Conservation (phyloP, 164 flowering plant genomes). For the Aristolochia californica region DNA sequence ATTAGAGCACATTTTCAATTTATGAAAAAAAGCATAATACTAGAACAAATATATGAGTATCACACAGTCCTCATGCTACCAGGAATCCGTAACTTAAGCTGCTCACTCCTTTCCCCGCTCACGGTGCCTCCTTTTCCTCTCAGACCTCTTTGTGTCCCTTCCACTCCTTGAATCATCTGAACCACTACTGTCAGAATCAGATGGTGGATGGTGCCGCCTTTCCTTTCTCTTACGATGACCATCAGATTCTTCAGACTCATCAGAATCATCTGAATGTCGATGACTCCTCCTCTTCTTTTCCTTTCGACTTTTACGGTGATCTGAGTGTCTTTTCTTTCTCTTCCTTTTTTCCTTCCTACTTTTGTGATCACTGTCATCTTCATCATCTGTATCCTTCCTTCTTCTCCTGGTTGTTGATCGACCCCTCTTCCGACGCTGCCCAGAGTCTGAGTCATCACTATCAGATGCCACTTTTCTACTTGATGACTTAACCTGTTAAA, state of each 20-base stretch:
- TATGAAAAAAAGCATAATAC: not conserved
- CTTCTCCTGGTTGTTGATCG: conserved; percentile 9
- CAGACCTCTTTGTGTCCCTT: conserved; percentile 34
- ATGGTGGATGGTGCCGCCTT: conserved; percentile 28
- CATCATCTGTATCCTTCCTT: conserved; percentile 27
- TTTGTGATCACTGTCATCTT: not conserved
- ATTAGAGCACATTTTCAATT: not conserved
- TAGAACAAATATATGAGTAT: not conserved
- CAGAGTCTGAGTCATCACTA: conserved; percentile 20
- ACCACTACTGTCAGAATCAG: conserved; percentile 44
- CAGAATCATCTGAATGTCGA: conserved; percentile 43
- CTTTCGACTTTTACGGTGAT: conserved; percentile 4
- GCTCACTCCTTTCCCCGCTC: not conserved
- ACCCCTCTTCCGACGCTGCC: conserved; percentile 8
- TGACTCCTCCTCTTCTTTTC: conserved; percentile 45
- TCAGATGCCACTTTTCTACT: conserved; percentile 18
- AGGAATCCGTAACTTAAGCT: not conserved
- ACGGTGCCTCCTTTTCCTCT: too few species aligned
- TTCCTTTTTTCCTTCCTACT: not conserved
- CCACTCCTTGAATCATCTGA: conserved; percentile 61
- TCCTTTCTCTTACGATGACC: conserved; percentile 39
- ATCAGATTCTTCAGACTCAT: conserved; percentile 34
- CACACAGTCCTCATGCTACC: not conserved
- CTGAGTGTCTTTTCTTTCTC: not conserved
- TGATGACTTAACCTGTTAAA: not conserved